Percentiles rank a stretch among this genome's conserved stretches.
Conservation (phyloP, 306 rosid genomes). For the Astragalus membranaceus region DNA sequence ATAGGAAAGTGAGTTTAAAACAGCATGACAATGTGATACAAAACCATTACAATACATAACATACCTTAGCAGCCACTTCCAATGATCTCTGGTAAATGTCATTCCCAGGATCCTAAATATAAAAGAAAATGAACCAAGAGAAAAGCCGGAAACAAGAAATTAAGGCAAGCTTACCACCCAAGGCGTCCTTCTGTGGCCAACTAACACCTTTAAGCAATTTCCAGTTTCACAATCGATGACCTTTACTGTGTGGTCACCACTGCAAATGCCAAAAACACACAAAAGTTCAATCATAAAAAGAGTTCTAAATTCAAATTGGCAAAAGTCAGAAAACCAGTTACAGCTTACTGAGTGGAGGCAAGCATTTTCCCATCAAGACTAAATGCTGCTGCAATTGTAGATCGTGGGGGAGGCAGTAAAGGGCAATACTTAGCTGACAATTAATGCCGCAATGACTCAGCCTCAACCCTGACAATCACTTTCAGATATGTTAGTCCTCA, state of each 20-base stretch:
- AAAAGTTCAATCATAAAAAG: slow-evolving; percentile 8
- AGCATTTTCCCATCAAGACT: slow-evolving; percentile 40
- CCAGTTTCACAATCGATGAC: slow-evolving; percentile 40
- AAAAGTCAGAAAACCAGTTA: not conserved
- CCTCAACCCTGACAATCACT: slow-evolving; percentile 42
- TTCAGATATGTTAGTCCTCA: not conserved
- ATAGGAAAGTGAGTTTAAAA: not conserved
- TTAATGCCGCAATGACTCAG: slow-evolving; percentile 33
- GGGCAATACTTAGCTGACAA: slow-evolving; percentile 43
- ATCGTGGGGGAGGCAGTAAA: slow-evolving; percentile 40
- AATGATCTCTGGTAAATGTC: slow-evolving; percentile 64
- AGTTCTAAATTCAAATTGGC: not conserved
- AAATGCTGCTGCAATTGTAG: slow-evolving; percentile 51
- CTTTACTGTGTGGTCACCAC: slow-evolving; percentile 49
- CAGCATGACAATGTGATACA: not conserved
- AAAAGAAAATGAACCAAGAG: not conserved
- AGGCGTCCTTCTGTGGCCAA: slow-evolving; percentile 45
- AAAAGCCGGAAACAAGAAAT: slow-evolving; percentile 13
- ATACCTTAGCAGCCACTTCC: slow-evolving; percentile 86
- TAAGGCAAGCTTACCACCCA: slow-evolving; percentile 41
- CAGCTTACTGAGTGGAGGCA: slow-evolving; percentile 50
- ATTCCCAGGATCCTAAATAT: slow-evolving; percentile 65
- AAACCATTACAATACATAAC: slow-evolving; percentile 13
- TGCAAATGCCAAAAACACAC: slow-evolving; percentile 13
- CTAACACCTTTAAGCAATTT: slow-evolving; percentile 38